Evolutionary conservation across 345 rosid genomes (phyloP), one percentile per base, ranked within the genome.

Genomic region (Dipteronia sinensis): DNA sequence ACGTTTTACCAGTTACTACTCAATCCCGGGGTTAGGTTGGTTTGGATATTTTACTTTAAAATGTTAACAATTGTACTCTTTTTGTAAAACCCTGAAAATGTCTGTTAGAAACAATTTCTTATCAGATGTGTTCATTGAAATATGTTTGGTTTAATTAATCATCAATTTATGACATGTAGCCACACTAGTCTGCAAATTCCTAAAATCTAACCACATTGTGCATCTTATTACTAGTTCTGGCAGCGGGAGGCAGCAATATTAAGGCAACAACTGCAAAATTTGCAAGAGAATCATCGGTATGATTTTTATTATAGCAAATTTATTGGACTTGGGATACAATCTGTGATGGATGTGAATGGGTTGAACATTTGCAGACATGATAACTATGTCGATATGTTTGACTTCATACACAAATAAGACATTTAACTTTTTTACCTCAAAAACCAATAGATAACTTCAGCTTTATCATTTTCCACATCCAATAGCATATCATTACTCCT

Each of bases 221-320:
- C 34, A 23, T 78, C 63, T 72, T 82, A 42, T 85, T 83, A 49
- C 72, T 82, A 94, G 98, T 90, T 85, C 74, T 94, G 97, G 98
- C 94, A 89, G 76, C 89, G 82, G 76, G 98, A 93, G 87, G 92
- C 90, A 65, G 92, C 89, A 71, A 78, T 87, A 73, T 80, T 94
- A 74, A 90, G 89, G 83, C 89, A 85, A 62, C 97, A 95, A 63
- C 86, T 95, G 69, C 93, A 90, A 38, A 83, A 75, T 80, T 82
- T 95, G 87, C 93, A 89, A 78, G 98, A 88, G 74, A 95, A 80
- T 82, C 97, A 95, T 73, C 77, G 98, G 98, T 93, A 86, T 75
- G 76, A 71, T 79, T 73, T 20, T 71, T 40, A 69, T 25, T 0
- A 69, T 51, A 53, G 67, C 46, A 49, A 53, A 61, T 61, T 47